Base-by-base conservation (phyloP, 2,329 filamentous ascomycete genomes). In the Biscogniauxia sp. region DNA sequence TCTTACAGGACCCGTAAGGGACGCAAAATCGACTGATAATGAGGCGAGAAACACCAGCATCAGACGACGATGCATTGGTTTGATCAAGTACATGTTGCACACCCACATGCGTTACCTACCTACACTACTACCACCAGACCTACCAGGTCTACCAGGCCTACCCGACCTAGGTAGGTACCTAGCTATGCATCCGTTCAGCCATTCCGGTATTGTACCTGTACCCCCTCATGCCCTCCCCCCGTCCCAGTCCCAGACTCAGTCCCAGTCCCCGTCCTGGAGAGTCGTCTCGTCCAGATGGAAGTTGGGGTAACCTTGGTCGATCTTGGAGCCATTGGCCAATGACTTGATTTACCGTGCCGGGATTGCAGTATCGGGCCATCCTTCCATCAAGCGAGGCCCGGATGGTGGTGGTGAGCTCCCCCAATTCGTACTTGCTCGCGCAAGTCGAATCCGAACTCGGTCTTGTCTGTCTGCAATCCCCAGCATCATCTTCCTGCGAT, bases 321-420 rank as follows among this genome's bases (percentile, higher is more conserved):
- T 70, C 67, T 62, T 41, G 57, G 61, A 69, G 66, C 67, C 69
- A 71, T 72, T 72, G 70, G 62, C 71, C 70, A 73, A 72, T 73
- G 64, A 65, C 61, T 55, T 69, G 67, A 63, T 69, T 60, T 71
- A 61, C 69, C 70, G 70, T 65, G 56, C 64, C 69, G 66, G 65
- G 62, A 65, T 64, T 32, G 62, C 63, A 61, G 65, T 65, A 58
- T 69, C 68, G 69, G 65, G 63, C 64, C 68, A 67, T 67, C 68
- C 60, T 68, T 61, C 60, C 62, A 63, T 61, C 63, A 61, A 41
- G 60, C 55, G 58, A 65, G 61, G 51, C 28, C 64, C 61, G 61
- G 57, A 57, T 51, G 61, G 57, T 64, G 63, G 61, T 61, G 59
- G 58, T 54, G 32, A 59, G 54, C 58, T 66, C 63, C 61, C 37